Conservation (phyloP, 2,329 filamentous ascomycete genomes). For the Keithomyces neogunnii region DNA sequence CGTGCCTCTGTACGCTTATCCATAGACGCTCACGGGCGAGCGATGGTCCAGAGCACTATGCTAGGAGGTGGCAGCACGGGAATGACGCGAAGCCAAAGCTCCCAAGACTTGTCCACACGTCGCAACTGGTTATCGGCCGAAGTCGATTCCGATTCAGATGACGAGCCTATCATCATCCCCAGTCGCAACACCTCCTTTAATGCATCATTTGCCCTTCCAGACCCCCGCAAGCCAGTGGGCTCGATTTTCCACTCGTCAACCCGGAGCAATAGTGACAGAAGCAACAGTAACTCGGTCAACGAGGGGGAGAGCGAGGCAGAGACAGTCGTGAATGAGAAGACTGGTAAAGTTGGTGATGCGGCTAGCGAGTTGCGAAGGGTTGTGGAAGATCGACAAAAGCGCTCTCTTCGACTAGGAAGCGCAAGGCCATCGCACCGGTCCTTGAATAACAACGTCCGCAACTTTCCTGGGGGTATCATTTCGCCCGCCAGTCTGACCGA, state of each 20-base stretch:
- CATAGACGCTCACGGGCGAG: slow-evolving; percentile 54
- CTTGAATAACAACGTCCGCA: slow-evolving; percentile 21
- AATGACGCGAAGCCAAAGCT: slow-evolving; percentile 20
- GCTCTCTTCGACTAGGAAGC: slow-evolving; percentile 22
- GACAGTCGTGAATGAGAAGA: slow-evolving; percentile 42
- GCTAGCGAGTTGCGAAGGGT: slow-evolving; percentile 52
- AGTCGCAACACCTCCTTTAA: slow-evolving; percentile 47
- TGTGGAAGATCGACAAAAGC: slow-evolving; percentile 41
- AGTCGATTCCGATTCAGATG: slow-evolving; percentile 51
- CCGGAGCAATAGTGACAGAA: slow-evolving; percentile 41
- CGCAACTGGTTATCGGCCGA: slow-evolving; percentile 39
- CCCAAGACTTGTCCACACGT: slow-evolving; percentile 19
- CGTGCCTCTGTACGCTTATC: slow-evolving; percentile 53
- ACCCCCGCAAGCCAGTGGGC: slow-evolving; percentile 40
- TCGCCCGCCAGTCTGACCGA: slow-evolving; percentile 46
- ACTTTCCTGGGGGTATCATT: slow-evolving; percentile 29
- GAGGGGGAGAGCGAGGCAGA: slow-evolving; percentile 51
- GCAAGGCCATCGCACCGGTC: slow-evolving; percentile 26
- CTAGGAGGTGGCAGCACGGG: slow-evolving; percentile 25
- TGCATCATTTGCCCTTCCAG: slow-evolving; percentile 47
- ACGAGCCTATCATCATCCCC: slow-evolving; percentile 57
- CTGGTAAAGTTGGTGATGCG: slow-evolving; percentile 43
- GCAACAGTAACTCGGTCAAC: slow-evolving; percentile 30
- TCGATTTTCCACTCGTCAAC: slow-evolving; percentile 39
- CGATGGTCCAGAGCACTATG: slow-evolving; percentile 44